Conservation (phyloP, 1,284 basidiomycete species). For the Ganoderma boninense region DNA sequence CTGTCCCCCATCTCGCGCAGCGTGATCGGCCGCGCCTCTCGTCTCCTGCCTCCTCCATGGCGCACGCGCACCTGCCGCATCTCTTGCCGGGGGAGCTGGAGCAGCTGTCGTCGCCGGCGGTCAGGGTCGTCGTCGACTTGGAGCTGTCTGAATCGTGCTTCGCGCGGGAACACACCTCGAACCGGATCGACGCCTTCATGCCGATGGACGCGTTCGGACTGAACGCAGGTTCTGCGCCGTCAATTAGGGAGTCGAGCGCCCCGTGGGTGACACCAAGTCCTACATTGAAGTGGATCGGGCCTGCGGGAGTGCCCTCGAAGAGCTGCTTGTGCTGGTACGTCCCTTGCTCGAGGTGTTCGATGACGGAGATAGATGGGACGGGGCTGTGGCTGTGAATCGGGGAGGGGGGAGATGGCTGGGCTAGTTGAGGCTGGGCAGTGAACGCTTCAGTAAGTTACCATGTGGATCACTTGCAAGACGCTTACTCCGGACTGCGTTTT, state of each 20-base stretch:
- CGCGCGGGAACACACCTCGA: slow-evolving; percentile 7
- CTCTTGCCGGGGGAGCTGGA: not conserved
- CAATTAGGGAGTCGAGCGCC: not conserved
- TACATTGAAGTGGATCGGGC: slow-evolving; percentile 11
- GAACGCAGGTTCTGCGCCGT: slow-evolving; percentile 6
- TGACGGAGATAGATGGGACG: not conserved
- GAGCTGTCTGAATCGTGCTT: too few relatives aligned
- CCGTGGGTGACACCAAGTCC: not conserved
- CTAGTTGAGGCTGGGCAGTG: not conserved
- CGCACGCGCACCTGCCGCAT: slow-evolving; percentile 11
- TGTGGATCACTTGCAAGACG: not conserved
- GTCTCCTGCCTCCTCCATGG: not conserved
- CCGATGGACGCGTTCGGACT: slow-evolving; percentile 5
- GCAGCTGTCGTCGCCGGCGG: not conserved
- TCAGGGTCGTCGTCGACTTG: not conserved
- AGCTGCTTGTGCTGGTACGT: not conserved
- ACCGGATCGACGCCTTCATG: slow-evolving; percentile 14
- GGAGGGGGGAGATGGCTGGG: not conserved
- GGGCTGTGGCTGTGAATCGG: not conserved
- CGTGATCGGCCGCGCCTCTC: not conserved
- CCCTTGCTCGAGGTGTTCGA: slow-evolving; percentile 9
- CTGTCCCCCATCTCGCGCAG: slow-evolving; percentile 5
- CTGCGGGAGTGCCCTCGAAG: not conserved
- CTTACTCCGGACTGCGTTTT: not conserved
- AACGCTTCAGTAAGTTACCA: not conserved